These are phyloP conservation scores for Microcyclosporella mali DNA, from an alignment of 2,329 filamentous ascomycete species.

Conservation along the genomic window DNA sequence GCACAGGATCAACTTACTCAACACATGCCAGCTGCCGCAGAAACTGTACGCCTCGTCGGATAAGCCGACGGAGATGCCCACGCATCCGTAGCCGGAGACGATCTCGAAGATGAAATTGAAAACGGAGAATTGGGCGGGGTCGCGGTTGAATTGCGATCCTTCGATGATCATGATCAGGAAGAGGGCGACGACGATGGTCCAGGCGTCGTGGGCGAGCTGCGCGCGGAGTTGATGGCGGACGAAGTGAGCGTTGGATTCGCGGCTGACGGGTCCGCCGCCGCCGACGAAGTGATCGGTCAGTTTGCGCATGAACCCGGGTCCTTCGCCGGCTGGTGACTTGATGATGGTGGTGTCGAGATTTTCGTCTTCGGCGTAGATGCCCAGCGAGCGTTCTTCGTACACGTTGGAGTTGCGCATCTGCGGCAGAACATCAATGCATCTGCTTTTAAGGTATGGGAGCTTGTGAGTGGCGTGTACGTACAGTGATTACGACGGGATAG, in stretches of 20 bases:
- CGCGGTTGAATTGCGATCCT: conserved; percentile 28
- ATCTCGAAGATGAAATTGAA: conserved; percentile 45
- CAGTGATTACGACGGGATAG: conserved; percentile 54
- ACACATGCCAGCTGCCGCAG: conserved; percentile 39
- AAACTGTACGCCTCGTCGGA: conserved; percentile 43
- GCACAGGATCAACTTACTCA: conserved; percentile 51
- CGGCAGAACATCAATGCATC: too few relatives aligned
- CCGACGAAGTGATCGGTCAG: conserved; percentile 13
- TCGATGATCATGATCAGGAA: conserved; percentile 45
- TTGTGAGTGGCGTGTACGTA: too few relatives aligned
- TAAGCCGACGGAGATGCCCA: conserved; percentile 43
- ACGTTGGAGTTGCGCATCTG: conserved; percentile 53
- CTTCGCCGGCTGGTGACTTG: neutral
- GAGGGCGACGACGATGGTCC: conserved; percentile 41
- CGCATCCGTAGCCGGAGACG: conserved; percentile 37
- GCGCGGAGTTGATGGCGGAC: conserved; percentile 40
- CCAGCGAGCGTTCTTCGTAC: conserved; percentile 57
- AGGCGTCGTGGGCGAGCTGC: conserved; percentile 43
- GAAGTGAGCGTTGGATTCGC: conserved; percentile 33
- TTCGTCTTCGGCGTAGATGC: conserved; percentile 46
- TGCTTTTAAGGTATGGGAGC: too few relatives aligned
- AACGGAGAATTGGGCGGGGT: conserved; percentile 35
- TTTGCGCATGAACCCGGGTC: conserved; percentile 7
- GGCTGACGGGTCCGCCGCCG: conserved; percentile 1
- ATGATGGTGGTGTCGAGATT: neutral